A percentile compares a stretch with the other conserved stretches of the same genome.
phyloP scores from a whole-genome alignment of 176 grass and related monocot species.

The Aegilops sharonensis region DNA sequence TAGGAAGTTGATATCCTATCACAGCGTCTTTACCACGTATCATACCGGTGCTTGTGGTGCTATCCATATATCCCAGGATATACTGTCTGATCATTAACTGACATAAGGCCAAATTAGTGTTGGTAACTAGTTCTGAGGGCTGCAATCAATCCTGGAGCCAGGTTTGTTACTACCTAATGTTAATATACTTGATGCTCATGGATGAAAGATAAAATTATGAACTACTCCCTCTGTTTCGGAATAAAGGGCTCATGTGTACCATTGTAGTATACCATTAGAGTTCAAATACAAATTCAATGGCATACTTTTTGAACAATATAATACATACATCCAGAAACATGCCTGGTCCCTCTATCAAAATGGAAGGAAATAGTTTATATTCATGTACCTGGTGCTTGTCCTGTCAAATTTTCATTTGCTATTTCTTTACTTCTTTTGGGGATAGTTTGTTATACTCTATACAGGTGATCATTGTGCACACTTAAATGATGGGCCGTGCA shows the following conservation, averaged over 20 bases:
- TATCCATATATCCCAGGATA: not conserved
- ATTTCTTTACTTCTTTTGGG: not conserved
- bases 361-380: not conserved
- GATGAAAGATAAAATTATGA: constrained; percentile 18
- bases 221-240: not conserved
- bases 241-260: not conserved
- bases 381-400: constrained; percentile 11
- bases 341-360: not conserved
- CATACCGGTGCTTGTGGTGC: not conserved
- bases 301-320: not conserved
- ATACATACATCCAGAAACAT: not conserved
- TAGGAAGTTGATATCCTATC: not conserved
- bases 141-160: constrained; percentile 39
- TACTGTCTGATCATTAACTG: constrained; percentile 8
- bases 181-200: constrained; percentile 13
- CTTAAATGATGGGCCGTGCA: not conserved
- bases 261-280: not conserved
- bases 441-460: constrained; percentile 24
- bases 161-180: constrained; percentile 32
- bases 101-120: constrained; percentile 31
- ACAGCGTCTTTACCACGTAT: not conserved
- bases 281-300: not conserved
- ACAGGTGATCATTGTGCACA: constrained; percentile 11
- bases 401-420: not conserved
- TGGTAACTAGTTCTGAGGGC: constrained; percentile 25